Conservation (phyloP, 768 basidiomycete species). For the Exsudoporus frostii region DNA sequence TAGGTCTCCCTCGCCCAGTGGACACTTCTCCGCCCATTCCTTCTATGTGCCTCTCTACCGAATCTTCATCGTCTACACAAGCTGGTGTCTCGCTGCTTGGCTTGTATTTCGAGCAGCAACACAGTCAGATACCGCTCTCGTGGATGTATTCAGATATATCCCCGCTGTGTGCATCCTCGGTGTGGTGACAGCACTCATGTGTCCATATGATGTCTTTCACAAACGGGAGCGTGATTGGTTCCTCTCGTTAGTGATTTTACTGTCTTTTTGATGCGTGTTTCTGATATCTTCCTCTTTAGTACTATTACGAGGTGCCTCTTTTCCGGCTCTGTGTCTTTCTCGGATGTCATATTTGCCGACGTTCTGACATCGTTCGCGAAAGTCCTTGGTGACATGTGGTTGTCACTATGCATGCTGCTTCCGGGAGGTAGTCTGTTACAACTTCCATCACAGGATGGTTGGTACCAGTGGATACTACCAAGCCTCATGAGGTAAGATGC, state of each 20-base stretch:
- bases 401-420: constrained; percentile 83
- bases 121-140: constrained; percentile 50
- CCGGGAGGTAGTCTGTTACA: constrained; percentile 73
- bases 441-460: constrained; percentile 59
- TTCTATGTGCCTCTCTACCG: constrained; percentile 66
- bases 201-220: constrained; percentile 64
- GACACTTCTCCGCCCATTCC: constrained; percentile 28
- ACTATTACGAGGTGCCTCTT: constrained; percentile 72
- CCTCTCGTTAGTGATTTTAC: constrained; percentile 56
- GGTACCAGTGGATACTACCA: constrained; percentile 74
- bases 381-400: constrained; percentile 92
- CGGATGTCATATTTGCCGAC: constrained; percentile 92
- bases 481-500: constrained; percentile 76
- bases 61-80: constrained; percentile 57
- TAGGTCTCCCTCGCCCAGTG: constrained; percentile 14
- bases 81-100: constrained; percentile 69
- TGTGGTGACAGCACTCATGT: constrained; percentile 54
- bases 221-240: constrained; percentile 76
- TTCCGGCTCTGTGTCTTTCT: constrained; percentile 76
- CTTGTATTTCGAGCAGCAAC: constrained; percentile 59
- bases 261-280: neutral
- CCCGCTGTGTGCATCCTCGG: constrained; percentile 65
- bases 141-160: constrained; percentile 76
- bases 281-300: constrained; percentile 38
- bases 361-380: constrained; percentile 96